Evolutionary conservation across 805 yeast species (phyloP).

Genomic region (Cyberlindnera xylosilytica): DNA sequence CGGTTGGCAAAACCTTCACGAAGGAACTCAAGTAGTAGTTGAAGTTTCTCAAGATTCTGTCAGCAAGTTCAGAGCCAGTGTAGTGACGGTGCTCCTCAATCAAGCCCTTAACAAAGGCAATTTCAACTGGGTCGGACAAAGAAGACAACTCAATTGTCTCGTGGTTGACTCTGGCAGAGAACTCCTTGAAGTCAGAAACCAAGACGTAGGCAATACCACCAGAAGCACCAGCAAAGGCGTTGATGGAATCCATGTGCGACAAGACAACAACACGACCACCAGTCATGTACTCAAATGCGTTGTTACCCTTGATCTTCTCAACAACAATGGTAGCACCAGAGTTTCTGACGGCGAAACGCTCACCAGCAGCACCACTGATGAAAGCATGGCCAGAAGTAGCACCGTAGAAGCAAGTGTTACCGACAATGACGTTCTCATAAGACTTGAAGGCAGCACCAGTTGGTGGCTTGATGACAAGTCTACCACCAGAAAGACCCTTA

Average conservation of each 20-base stretch:
- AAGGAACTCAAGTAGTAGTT: slow-evolving; percentile 84
- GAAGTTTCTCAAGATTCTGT: slow-evolving; percentile 77
- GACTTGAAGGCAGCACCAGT: slow-evolving; percentile 79
- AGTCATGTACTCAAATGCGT: slow-evolving; percentile 99
- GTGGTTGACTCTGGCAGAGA: slow-evolving; percentile 70
- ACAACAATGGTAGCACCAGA: slow-evolving; percentile 97
- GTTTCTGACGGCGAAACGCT: slow-evolving; percentile 96
- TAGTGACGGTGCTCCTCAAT: slow-evolving; percentile 94
- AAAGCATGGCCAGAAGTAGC: slow-evolving; percentile 95
- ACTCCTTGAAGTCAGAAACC: slow-evolving; percentile 87
- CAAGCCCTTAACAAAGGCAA: slow-evolving; percentile 89
- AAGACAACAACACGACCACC: slow-evolving; percentile 96
- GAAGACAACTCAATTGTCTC: slow-evolving; percentile 79
- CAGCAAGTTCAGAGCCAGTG: slow-evolving; percentile 90
- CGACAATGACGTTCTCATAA: slow-evolving; percentile 93
- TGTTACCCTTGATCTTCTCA: slow-evolving; percentile 93
- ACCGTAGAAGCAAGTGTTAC: slow-evolving; percentile 97
- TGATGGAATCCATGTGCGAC: slow-evolving; percentile 89
- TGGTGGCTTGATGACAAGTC: slow-evolving; percentile 90
- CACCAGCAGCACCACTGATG: slow-evolving; percentile 97
- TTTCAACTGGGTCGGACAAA: slow-evolving; percentile 83
- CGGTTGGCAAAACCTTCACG: slow-evolving; percentile 89
- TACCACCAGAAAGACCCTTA: slow-evolving; percentile 95
- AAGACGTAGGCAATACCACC: slow-evolving; percentile 98
- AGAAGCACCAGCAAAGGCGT: slow-evolving; percentile 91